A percentile compares a stretch with the other conserved stretches of the same genome.
phyloP scores from a whole-genome alignment of 495 filamentous ascomycete species.

The Penicillium goetzii region DNA sequence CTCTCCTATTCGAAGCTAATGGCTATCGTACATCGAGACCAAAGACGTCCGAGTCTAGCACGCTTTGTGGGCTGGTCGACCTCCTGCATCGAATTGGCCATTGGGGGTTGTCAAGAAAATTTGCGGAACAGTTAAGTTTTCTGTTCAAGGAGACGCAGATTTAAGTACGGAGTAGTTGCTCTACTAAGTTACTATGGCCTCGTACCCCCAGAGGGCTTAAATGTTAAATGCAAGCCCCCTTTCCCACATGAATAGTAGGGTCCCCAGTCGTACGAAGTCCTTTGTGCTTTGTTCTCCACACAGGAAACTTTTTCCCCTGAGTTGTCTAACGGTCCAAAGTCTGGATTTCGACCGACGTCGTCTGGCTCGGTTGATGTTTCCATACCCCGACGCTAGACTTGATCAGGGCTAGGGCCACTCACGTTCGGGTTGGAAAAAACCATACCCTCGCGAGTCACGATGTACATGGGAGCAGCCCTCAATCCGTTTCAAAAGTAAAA shows the following conservation, averaged over 20 bases:
- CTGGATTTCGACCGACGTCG: not conserved
- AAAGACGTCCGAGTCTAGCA: constrained; percentile 18
- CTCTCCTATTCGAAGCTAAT: constrained; percentile 21
- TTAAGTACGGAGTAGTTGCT: not conserved
- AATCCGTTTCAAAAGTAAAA: not conserved
- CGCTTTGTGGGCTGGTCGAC: constrained; percentile 20
- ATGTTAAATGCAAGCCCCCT: not conserved
- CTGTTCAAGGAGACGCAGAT: constrained; percentile 7
- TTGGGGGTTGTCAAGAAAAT: constrained; percentile 23
- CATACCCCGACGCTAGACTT: constrained; percentile 1
- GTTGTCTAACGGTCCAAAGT: not conserved
- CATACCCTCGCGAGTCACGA: not conserved
- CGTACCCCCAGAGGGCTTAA: not conserved
- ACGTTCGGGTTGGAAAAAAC: not conserved
- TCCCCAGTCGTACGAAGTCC: not conserved
- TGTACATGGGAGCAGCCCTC: not conserved
- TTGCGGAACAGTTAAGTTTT: constrained; percentile 17
- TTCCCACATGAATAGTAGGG: not conserved
- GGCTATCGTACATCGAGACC: constrained; percentile 14
- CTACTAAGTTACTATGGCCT: not conserved
- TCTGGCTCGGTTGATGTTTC: not conserved
- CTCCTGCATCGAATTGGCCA: constrained; percentile 21
- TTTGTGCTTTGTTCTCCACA: not conserved
- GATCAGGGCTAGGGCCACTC: not conserved
- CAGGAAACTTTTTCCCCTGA: not conserved